Evolutionary conservation across 2,329 filamentous ascomycete species (phyloP).

Genomic region (Juglanconis oblonga): DNA sequence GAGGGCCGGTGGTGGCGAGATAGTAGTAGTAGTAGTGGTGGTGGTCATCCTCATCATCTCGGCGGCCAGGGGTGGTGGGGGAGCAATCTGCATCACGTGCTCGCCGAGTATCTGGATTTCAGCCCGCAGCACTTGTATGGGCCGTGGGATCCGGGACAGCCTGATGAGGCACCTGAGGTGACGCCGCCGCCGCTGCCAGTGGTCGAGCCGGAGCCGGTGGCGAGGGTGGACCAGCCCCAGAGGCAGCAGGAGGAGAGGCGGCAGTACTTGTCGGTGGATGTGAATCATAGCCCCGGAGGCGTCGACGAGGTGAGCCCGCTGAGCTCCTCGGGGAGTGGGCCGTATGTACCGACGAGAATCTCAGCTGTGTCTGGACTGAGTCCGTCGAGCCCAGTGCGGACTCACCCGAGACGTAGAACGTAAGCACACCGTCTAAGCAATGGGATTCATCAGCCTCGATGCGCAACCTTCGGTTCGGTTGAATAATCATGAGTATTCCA

Average conservation of each 20-base stretch:
- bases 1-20: no score
- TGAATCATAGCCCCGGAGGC: background rate
- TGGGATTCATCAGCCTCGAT: no score
- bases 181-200: background rate
- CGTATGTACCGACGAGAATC: conserved; percentile 1
- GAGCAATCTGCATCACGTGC: background rate
- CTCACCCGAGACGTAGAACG: background rate
- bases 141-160: background rate
- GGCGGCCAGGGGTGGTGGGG: background rate
- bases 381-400: background rate
- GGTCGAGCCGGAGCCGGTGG: background rate
- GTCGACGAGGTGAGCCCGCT: conserved; percentile 15
- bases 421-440: background rate
- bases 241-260: background rate
- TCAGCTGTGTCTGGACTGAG: conserved; percentile 12
- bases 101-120: background rate
- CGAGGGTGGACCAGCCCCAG: background rate
- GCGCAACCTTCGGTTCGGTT: no score
- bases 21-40: no score
- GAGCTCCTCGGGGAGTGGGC: conserved; percentile 16
- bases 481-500: background rate
- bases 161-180: background rate
- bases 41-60: no score
- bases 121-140: background rate
- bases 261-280: background rate